Conservation (phyloP, 192 early-diverging fungal species). For the Tieghemiomyces parasiticus region DNA sequence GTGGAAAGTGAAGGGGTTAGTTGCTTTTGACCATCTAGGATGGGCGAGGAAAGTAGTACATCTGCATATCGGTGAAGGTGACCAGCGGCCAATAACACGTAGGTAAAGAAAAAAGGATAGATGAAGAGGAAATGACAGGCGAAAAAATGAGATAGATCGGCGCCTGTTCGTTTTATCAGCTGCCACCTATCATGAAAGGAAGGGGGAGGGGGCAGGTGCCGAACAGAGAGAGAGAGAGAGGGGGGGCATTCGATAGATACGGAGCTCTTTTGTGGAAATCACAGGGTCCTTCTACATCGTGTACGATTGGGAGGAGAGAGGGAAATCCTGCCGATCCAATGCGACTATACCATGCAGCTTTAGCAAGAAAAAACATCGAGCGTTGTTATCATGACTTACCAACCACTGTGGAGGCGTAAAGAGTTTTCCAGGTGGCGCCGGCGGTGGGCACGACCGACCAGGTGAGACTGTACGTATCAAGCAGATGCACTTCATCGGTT, state of each 20-base stretch:
- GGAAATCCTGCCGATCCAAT: no score
- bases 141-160: not conserved
- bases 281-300: not conserved
- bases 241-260: not conserved
- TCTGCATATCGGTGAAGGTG: not conserved
- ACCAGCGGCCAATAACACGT: not conserved
- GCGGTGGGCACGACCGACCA: not conserved
- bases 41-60: not conserved
- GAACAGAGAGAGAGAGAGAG: no score
- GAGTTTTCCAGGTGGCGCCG: not conserved
- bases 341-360: not conserved
- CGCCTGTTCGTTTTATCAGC: not conserved
- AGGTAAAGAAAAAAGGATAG: not conserved
- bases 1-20: not conserved
- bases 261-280: not conserved
- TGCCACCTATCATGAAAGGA: no score
- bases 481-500: not conserved
- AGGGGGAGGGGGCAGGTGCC: no score
- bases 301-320: not conserved
- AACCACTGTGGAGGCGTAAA: not conserved
- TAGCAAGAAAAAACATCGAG: not conserved
- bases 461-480: not conserved
- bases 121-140: not conserved
- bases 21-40: not conserved
- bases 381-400: not conserved